Evolutionary conservation across 2,329 filamentous ascomycete species (phyloP).

Genomic region (Ceratocystis variospora): DNA sequence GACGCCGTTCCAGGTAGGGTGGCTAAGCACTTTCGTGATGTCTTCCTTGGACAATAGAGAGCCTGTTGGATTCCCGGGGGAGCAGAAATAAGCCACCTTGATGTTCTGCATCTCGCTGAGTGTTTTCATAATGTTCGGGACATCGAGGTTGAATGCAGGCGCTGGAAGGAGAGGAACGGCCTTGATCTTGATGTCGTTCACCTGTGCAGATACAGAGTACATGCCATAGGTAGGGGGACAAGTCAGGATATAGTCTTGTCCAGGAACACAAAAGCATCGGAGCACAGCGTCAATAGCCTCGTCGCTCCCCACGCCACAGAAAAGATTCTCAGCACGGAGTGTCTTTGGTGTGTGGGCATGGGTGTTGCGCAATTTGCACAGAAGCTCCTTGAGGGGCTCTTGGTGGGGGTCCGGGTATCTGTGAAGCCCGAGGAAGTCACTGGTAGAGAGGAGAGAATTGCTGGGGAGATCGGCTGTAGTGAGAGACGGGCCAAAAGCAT

Average conservation of each 20-base stretch:
- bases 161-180: slow-evolving; percentile 67
- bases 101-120: slow-evolving; percentile 50
- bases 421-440: slow-evolving; percentile 70
- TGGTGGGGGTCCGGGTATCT: slow-evolving; percentile 97
- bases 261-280: slow-evolving; percentile 82
- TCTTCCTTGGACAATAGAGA: slow-evolving; percentile 62
- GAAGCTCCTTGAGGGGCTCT: slow-evolving; percentile 64
- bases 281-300: slow-evolving; percentile 93
- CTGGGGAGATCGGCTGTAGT: slow-evolving; percentile 34
- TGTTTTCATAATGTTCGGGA: slow-evolving; percentile 50
- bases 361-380: slow-evolving; percentile 79
- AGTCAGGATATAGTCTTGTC: slow-evolving; percentile 76
- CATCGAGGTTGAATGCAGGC: slow-evolving; percentile 60
- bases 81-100: slow-evolving; percentile 87
- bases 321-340: slow-evolving; percentile 70
- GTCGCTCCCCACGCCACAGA: slow-evolving; percentile 90
- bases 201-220: slow-evolving; percentile 87
- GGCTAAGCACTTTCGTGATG: slow-evolving; percentile 58
- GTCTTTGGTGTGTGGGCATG: slow-evolving; percentile 61
- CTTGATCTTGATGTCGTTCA: slow-evolving; percentile 80
- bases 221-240: slow-evolving; percentile 98
- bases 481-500: slow-evolving; percentile 79
- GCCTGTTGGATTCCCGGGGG: slow-evolving; percentile 87
- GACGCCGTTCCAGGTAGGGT: slow-evolving; percentile 89
- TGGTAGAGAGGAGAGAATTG: slow-evolving; percentile 28